phyloP scores from a whole-genome alignment of 768 basidiomycete species.

The Mycena olivaceomarginata region DNA sequence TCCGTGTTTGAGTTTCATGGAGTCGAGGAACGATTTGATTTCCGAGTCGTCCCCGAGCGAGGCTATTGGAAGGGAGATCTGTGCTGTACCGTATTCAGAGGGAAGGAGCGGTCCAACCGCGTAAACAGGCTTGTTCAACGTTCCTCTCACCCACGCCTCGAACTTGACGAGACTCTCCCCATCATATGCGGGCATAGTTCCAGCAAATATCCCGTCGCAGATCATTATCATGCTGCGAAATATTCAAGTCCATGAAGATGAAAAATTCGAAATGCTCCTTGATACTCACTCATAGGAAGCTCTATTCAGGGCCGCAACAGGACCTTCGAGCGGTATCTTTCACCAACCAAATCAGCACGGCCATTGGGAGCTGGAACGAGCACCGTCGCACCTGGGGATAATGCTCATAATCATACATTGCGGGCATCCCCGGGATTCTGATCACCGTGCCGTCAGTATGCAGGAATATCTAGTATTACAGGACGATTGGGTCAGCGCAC shows the following conservation, averaged over 20 bases:
- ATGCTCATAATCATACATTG: slow-evolving; percentile 26
- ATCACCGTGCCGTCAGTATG: slow-evolving; percentile 11
- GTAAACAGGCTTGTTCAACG: slow-evolving; percentile 8
- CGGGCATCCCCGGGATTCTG: background rate
- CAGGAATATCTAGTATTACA: background rate
- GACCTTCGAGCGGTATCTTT: background rate
- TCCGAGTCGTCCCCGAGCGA: background rate
- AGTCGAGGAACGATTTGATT: slow-evolving; percentile 9
- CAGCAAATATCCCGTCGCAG: slow-evolving; percentile 20
- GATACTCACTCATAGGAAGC: background rate
- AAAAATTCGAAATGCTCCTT: no score
- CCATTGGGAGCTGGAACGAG: background rate
- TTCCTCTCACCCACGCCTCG: background rate
- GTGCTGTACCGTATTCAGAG: background rate
- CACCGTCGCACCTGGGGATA: slow-evolving; percentile 1
- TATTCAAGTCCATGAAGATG: background rate
- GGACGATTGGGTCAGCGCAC: background rate
- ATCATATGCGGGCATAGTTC: background rate
- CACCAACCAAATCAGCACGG: background rate
- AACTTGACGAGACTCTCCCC: slow-evolving; percentile 6
- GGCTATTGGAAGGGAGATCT: background rate
- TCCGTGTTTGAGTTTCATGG: slow-evolving; percentile 1
- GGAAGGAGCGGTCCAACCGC: slow-evolving; percentile 22
- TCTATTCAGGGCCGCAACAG: background rate
- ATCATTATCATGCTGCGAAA: slow-evolving; percentile 6